Evolutionary conservation across 2,329 filamentous ascomycete genomes (phyloP).

Genomic region (Colletotrichum noveboracense): DNA sequence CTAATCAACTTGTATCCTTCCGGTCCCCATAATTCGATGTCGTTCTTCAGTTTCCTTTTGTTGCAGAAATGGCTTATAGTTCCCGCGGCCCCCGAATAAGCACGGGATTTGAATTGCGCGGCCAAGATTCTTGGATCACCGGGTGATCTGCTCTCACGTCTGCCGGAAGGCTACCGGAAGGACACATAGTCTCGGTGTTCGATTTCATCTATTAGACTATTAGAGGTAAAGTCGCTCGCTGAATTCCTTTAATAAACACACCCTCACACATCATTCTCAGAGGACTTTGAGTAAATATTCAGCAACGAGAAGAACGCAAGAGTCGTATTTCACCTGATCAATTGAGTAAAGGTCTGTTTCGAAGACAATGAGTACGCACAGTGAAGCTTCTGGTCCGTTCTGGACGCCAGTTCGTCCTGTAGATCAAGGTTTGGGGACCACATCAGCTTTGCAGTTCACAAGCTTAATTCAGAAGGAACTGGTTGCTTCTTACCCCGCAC

Average conservation of each 20-base stretch:
- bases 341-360: fast-evolving
- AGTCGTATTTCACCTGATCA: not conserved
- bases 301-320: not conserved
- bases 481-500: not conserved
- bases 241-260: fast-evolving
- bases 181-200: not conserved
- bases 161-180: not conserved
- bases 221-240: not conserved
- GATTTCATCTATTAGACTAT: not conserved
- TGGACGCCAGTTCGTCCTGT: not conserved
- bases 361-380: not conserved
- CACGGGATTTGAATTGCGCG: not conserved
- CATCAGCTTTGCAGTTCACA: not conserved
- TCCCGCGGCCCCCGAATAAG: not conserved
- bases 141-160: not conserved
- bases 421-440: not conserved
- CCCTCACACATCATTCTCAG: not conserved
- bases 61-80: not conserved
- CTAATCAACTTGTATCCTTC: not conserved
- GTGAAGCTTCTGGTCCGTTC: not conserved
- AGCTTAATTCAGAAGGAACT: not conserved
- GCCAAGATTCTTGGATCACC: not conserved
- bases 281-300: fast-evolving
- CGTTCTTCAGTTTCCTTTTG: not conserved
- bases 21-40: not conserved